Evolutionary conservation across 352 stramenopile species (phyloP).

Genomic region (Phytophthora nicotianae): DNA sequence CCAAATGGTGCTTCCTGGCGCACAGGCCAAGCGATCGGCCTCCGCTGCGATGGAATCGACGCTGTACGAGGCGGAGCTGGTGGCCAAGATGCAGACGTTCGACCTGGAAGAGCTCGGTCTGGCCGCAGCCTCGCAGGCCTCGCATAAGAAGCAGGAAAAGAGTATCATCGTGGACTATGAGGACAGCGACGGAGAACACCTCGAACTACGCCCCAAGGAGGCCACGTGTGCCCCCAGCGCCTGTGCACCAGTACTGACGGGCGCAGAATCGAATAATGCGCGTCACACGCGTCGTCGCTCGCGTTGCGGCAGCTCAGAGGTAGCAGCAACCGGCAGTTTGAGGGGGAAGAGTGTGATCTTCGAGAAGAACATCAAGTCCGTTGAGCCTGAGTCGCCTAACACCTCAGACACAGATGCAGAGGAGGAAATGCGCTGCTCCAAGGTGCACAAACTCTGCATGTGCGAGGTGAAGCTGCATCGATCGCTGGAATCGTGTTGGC

Average conservation of each 20-base stretch:
- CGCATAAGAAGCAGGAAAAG: constrained; percentile 20
- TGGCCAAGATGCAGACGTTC: constrained; percentile 32
- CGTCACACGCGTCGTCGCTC: constrained; percentile 30
- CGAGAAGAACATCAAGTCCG: constrained; percentile 19
- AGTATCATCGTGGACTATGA: constrained; percentile 75
- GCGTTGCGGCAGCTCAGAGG: constrained; percentile 32
- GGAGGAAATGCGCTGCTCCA: constrained; percentile 54
- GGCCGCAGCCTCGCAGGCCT: constrained; percentile 4
- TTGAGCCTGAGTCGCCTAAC: constrained; percentile 12
- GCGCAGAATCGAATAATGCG: constrained; percentile 4
- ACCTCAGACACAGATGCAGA: constrained; percentile 29
- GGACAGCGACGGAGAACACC: constrained; percentile 26
- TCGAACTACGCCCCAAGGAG: constrained; percentile 10
- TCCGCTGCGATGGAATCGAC: background rate
- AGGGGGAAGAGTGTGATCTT: constrained; percentile 44
- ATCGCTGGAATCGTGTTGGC: constrained; percentile 93
- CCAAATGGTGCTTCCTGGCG: constrained; percentile 5
- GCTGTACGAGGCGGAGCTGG: constrained; percentile 13
- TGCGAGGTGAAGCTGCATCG: constrained; percentile 89
- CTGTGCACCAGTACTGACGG: constrained; percentile 42
- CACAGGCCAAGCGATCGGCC: constrained; percentile 5
- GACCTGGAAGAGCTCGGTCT: constrained; percentile 60
- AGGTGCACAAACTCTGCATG: constrained; percentile 71
- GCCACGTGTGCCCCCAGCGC: constrained; percentile 50
- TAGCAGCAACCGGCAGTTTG: constrained; percentile 6